Evolutionary conservation across 2,329 filamentous ascomycete genomes (phyloP), one percentile per base, ranked within the genome.

Genomic region (Purpureocillium takamizusanense): DNA sequence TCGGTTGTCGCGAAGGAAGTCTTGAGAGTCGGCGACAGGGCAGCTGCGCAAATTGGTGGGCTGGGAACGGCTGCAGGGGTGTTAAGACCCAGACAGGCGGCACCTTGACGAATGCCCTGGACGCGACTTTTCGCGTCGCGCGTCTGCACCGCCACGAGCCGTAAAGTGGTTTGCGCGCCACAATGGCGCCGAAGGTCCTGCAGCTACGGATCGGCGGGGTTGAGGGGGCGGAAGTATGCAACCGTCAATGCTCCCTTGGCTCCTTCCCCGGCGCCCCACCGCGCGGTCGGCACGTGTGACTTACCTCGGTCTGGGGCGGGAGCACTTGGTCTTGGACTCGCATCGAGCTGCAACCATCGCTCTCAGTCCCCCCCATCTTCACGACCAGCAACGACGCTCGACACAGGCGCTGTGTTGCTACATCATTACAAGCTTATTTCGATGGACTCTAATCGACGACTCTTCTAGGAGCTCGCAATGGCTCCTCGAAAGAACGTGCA

Each of bases 401-500:
- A 25, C 10, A n/a, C 10, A 25, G 21, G 21, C 21, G 21, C 21
- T 25, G 21, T 10, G 21, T 25, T 10, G 21, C 21, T 5, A 6
- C 21, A 25, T 10, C 10, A 6, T 25, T 5, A 5, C 6, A 25
- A 25, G 10, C 21, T 10, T 25, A 10, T 25, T 25, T 25, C 21
- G 21, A 25, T 25, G 21, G 10, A 10, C 21, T 10, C 21, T 25
- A 25, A 10, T 10, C 21, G 21, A 6, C 21, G 10, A 25, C 21
- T 10, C 21, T 5, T 25, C 21, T 10, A 25, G 18, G 33, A 15
- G 32, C 35, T 46, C 39, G 50, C 36, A 43, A 73, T 74, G 70
- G 58, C 66, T 50, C 62, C 69, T 43, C 60, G 66, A 53, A 72
- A 69, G 57, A 76, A 72, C 55, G 66, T 67, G 57, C 74, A 72